Evolutionary conservation across 257 asterid genomes (phyloP).

Genomic region (Salvia hispanica): DNA sequence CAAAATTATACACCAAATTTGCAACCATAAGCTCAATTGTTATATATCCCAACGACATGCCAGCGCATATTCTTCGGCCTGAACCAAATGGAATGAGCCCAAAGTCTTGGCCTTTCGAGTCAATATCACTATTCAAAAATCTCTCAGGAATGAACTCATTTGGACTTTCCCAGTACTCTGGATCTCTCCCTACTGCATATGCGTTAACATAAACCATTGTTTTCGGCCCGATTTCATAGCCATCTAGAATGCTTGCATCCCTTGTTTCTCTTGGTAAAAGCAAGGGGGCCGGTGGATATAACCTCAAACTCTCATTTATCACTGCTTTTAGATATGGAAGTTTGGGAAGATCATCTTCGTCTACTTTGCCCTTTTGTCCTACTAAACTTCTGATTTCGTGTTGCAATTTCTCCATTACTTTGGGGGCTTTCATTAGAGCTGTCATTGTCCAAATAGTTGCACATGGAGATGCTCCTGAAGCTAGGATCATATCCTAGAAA

Average conservation of each 20-base stretch:
- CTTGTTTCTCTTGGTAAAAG: constrained; percentile 29
- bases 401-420: constrained; percentile 19
- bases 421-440: constrained; percentile 21
- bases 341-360: constrained; percentile 24
- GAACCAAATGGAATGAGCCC: constrained; percentile 35
- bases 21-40: constrained; percentile 28
- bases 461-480: no score
- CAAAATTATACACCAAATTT: constrained; percentile 26
- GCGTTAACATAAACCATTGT: constrained; percentile 27
- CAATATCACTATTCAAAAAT: constrained; percentile 23
- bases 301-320: constrained; percentile 18
- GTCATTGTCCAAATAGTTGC: constrained; percentile 26
- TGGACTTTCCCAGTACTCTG: constrained; percentile 35
- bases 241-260: constrained; percentile 12
- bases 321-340: constrained; percentile 33
- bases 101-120: constrained; percentile 29
- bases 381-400: constrained; percentile 19
- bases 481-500: no score
- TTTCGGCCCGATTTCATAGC: constrained; percentile 29
- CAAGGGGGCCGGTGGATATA: constrained; percentile 31
- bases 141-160: constrained; percentile 31
- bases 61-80: constrained; percentile 36
- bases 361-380: constrained; percentile 21
- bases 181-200: constrained; percentile 32
- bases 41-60: constrained; percentile 24